Evolutionary conservation across 2,329 filamentous ascomycete species (phyloP).

Genomic region (Aureobasidium sp.): DNA sequence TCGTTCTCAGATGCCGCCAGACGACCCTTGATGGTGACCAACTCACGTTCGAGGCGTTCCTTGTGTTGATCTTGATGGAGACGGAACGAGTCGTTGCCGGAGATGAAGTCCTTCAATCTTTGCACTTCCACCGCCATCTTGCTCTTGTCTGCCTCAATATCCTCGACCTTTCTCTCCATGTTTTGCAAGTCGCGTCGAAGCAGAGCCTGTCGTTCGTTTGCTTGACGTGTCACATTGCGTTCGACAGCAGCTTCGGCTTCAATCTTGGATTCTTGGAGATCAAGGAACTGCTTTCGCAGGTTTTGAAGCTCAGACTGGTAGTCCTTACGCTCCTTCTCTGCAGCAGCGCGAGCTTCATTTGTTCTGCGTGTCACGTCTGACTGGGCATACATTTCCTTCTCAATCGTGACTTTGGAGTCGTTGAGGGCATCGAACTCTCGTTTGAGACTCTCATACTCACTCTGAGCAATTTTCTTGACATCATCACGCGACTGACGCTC

Average conservation of each 20-base stretch:
- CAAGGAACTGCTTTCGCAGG: slow-evolving; percentile 72
- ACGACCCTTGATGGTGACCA: slow-evolving; percentile 83
- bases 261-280: slow-evolving; percentile 76
- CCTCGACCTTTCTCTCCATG: slow-evolving; percentile 65
- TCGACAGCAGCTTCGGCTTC: slow-evolving; percentile 76
- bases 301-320: slow-evolving; percentile 77
- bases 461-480: slow-evolving; percentile 80
- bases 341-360: slow-evolving; percentile 67
- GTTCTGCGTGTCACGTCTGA: slow-evolving; percentile 84
- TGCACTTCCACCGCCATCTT: slow-evolving; percentile 74
- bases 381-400: slow-evolving; percentile 94
- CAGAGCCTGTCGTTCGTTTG: slow-evolving; percentile 69
- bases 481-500: slow-evolving; percentile 93
- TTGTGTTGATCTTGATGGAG: slow-evolving; percentile 89
- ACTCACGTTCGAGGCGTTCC: slow-evolving; percentile 81
- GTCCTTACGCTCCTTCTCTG: slow-evolving; percentile 82
- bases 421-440: slow-evolving; percentile 81
- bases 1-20: slow-evolving; percentile 91
- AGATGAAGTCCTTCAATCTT: slow-evolving; percentile 75
- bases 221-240: slow-evolving; percentile 65
- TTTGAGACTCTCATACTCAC: slow-evolving; percentile 73
- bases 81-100: slow-evolving; percentile 82
- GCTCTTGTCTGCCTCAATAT: slow-evolving; percentile 70
- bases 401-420: slow-evolving; percentile 91
- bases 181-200: slow-evolving; percentile 73